phyloP scores from a whole-genome alignment of 352 stramenopile genomes.

The Phytophthora ramorum region DNA sequence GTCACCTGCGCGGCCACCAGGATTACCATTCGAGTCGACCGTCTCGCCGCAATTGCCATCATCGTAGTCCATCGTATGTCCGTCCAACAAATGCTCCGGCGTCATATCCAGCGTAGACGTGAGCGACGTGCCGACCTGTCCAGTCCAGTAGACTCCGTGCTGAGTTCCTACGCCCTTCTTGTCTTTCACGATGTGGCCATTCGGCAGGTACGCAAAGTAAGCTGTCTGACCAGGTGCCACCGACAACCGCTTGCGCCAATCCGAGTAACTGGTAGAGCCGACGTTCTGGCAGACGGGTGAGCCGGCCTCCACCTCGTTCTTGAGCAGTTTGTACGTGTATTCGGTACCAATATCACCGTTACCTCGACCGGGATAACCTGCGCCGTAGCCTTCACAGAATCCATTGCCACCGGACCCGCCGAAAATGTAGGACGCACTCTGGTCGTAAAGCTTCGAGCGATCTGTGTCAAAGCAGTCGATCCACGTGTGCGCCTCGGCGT shows the following conservation, averaged over 20 bases:
- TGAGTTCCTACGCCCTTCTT: conserved; percentile 67
- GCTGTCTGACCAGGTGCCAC: conserved; percentile 44
- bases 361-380: conserved; percentile 64
- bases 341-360: conserved; percentile 51
- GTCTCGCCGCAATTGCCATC: conserved; percentile 71
- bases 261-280: conserved; percentile 57
- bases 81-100: conserved; percentile 53
- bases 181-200: conserved; percentile 73
- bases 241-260: conserved; percentile 62
- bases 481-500: conserved; percentile 59
- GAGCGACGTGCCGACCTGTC: conserved; percentile 43
- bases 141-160: conserved; percentile 74
- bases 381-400: conserved; percentile 69
- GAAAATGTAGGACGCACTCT: conserved; percentile 75
- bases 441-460: conserved; percentile 64
- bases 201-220: conserved; percentile 66
- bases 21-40: conserved; percentile 46
- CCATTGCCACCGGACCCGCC: conserved; percentile 68
- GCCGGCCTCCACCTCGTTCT: conserved; percentile 67
- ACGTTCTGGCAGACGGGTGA: conserved; percentile 52
- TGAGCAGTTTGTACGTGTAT: conserved; percentile 77
- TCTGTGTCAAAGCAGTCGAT: conserved; percentile 64
- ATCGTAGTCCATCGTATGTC: conserved; percentile 56
- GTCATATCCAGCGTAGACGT: conserved; percentile 59
- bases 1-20: conserved; percentile 56